Conservation (phyloP, 768 basidiomycete species). For the Boletellus emodensis region DNA sequence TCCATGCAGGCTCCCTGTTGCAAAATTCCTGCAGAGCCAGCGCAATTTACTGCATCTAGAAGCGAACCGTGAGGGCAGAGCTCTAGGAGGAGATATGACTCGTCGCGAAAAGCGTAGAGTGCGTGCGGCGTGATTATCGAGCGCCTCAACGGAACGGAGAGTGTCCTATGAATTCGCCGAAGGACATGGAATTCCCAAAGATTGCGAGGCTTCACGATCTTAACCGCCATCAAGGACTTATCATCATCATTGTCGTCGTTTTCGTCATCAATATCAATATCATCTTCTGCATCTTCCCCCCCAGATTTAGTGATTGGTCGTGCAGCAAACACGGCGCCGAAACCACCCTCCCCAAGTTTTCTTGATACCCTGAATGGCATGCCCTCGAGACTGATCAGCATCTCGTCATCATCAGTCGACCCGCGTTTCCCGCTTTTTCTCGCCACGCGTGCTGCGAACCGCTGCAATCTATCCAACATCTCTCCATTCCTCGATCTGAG, state of each 20-base stretch:
- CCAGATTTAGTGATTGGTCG: constrained; percentile 47
- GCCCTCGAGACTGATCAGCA: constrained; percentile 59
- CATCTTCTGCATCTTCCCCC: constrained; percentile 40
- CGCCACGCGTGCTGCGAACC: constrained; percentile 51
- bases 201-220: constrained; percentile 84
- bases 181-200: constrained; percentile 93
- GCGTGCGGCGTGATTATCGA: constrained; percentile 77
- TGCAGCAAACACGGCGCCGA: constrained; percentile 92
- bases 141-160: constrained; percentile 53
- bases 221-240: constrained; percentile 70
- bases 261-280: constrained; percentile 43
- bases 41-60: constrained; percentile 87
- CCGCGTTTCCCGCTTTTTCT: constrained; percentile 33
- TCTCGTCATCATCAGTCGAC: constrained; percentile 34
- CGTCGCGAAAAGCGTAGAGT: constrained; percentile 82
- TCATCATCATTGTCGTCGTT: constrained; percentile 51
- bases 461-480: constrained; percentile 68
- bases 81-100: constrained; percentile 86
- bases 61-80: constrained; percentile 89
- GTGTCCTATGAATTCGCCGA: constrained; percentile 64
- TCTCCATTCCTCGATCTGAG: constrained; percentile 49
- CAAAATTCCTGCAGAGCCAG: constrained; percentile 66
- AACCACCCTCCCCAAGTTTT: constrained; percentile 96
- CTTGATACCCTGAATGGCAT: constrained; percentile 67
- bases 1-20: constrained; percentile 82